These are phyloP conservation scores for Alternaria gaisen DNA, from an alignment of 2,329 filamentous ascomycete species.

Conservation along the genomic window DNA sequence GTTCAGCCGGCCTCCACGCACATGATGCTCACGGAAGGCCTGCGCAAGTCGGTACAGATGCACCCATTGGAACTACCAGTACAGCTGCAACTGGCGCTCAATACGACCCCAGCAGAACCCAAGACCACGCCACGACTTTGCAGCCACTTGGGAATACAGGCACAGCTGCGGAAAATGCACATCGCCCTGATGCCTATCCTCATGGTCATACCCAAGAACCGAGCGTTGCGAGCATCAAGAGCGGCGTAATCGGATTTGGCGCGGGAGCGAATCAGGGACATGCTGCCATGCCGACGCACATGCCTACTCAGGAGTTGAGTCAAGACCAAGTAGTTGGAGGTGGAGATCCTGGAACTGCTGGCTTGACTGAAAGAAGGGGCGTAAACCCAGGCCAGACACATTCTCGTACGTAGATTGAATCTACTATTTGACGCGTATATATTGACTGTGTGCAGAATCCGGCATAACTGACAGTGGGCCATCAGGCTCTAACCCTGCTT, in stretches of 20 bases:
- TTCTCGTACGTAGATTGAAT: slow-evolving; percentile 33
- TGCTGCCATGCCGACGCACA: slow-evolving; percentile 34
- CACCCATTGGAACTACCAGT: slow-evolving; percentile 8
- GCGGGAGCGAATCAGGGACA: slow-evolving; percentile 31
- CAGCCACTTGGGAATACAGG: slow-evolving; percentile 2
- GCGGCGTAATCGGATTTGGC: slow-evolving; percentile 50
- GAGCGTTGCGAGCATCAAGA: slow-evolving; percentile 52
- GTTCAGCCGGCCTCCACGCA: slow-evolving; percentile 12
- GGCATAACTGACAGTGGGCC: slow-evolving; percentile 7
- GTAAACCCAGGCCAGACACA: slow-evolving; percentile 17
- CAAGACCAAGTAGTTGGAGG: slow-evolving; percentile 29
- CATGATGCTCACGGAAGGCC: slow-evolving; percentile 7
- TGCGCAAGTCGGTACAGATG: slow-evolving; percentile 17
- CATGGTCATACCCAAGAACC: slow-evolving; percentile 24
- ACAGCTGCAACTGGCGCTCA: background rate
- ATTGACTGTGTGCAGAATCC: slow-evolving; percentile 22
- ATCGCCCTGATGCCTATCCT: slow-evolving; percentile 30
- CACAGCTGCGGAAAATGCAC: slow-evolving; percentile 12
- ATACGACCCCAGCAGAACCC: slow-evolving; percentile 1
- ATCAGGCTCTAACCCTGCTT: background rate
- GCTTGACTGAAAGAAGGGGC: slow-evolving; percentile 9
- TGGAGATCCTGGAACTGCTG: slow-evolving; percentile 24
- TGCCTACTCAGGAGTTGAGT: slow-evolving; percentile 20
- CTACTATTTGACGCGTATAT: slow-evolving; percentile 1
- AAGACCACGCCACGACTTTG: slow-evolving; percentile 2